phyloP scores from a whole-genome alignment of 2,329 filamentous ascomycete species.

The Phaeosphaeriaceae sp. region DNA sequence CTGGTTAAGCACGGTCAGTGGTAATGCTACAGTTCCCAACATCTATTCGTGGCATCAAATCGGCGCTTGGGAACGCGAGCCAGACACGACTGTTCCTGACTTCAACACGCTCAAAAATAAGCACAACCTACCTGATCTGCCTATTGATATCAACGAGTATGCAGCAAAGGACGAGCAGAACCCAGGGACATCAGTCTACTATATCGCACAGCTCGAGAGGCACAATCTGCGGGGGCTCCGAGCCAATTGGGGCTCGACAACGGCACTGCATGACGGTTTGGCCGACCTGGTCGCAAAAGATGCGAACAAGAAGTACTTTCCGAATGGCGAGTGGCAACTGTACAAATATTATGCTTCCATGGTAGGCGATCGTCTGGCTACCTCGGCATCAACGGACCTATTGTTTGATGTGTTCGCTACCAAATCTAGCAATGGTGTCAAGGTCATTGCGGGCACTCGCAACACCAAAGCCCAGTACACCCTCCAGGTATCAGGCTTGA shows the following conservation, averaged over 20 bases:
- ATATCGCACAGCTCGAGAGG: slow-evolving; percentile 57
- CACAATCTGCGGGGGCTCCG: slow-evolving; percentile 52
- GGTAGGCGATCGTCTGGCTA: slow-evolving; percentile 51
- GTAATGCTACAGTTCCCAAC: slow-evolving; percentile 51
- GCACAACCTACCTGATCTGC: slow-evolving; percentile 41
- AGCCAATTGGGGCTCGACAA: slow-evolving; percentile 55
- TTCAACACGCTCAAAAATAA: slow-evolving; percentile 34
- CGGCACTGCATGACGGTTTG: slow-evolving; percentile 53
- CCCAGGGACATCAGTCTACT: slow-evolving; percentile 53
- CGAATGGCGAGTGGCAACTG: slow-evolving; percentile 55
- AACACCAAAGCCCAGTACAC: slow-evolving; percentile 41
- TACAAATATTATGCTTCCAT: slow-evolving; percentile 59
- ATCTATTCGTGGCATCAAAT: slow-evolving; percentile 56
- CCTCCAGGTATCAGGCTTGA: slow-evolving; percentile 44
- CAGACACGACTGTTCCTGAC: slow-evolving; percentile 29
- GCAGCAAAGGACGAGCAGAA: slow-evolving; percentile 51
- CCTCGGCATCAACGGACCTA: slow-evolving; percentile 44
- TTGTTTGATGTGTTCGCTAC: slow-evolving; percentile 51
- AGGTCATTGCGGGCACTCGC: slow-evolving; percentile 46
- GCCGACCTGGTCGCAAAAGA: slow-evolving; percentile 51
- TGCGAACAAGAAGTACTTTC: slow-evolving; percentile 41
- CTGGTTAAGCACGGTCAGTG: slow-evolving; percentile 45
- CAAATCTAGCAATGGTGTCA: slow-evolving; percentile 37
- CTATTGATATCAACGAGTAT: slow-evolving; percentile 60
- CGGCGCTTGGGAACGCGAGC: slow-evolving; percentile 28